phyloP scores from a whole-genome alignment of 1,284 basidiomycete genomes.

The Irpex sp. region DNA sequence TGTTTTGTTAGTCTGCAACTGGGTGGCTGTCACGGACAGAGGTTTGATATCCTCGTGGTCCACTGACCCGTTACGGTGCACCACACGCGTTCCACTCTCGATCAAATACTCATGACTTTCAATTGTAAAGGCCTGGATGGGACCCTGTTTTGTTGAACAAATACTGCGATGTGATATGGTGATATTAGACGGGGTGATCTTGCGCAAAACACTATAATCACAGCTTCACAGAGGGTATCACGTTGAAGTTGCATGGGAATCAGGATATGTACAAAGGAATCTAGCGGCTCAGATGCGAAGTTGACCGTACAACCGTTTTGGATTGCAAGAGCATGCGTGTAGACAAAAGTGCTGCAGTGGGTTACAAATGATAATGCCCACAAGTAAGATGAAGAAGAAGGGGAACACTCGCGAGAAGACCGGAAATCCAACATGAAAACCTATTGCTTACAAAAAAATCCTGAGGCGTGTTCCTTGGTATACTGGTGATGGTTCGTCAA shows the following conservation, averaged over 20 bases:
- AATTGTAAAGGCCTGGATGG: too few species aligned
- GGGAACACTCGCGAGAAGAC: background rate
- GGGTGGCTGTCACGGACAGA: too few species aligned
- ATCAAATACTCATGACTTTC: too few species aligned
- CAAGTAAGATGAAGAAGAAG: background rate
- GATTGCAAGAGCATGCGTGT: background rate
- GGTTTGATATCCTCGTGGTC: too few species aligned
- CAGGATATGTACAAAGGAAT: background rate
- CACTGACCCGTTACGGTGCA: too few species aligned
- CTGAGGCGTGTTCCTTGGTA: background rate
- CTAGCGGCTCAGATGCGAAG: background rate
- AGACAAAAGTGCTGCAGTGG: background rate
- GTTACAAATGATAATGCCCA: background rate
- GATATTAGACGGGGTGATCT: background rate
- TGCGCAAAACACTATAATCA: background rate
- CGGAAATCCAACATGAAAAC: background rate
- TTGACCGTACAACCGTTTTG: background rate
- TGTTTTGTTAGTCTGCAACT: too few species aligned
- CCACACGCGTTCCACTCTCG: too few species aligned
- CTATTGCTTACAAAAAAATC: background rate
- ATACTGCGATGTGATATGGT: background rate
- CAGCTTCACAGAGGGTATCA: background rate
- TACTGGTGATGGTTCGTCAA: background rate
- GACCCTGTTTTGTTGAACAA: background rate
- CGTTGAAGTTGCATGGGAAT: background rate